Evolutionary conservation across 768 basidiomycete genomes (phyloP), one percentile per base, ranked within the genome.

Genomic region (Candolleomyces aberdarensis): DNA sequence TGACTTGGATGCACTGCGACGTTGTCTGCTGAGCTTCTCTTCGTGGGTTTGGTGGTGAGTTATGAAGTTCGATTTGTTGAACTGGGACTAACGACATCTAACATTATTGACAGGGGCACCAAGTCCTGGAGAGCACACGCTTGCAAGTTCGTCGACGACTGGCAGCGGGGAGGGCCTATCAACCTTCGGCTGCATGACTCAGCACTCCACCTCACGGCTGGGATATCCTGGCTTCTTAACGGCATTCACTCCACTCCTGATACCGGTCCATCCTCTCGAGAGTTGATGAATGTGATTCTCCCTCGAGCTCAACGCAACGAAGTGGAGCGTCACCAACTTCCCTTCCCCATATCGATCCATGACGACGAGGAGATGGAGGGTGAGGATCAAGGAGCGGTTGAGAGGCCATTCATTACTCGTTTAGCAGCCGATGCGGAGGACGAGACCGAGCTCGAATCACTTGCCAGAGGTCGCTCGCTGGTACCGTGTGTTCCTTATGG

Each of bases 161-260:
- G 58, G 58, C 58, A 63, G 49, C 5, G 19, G 19, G 57, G 46
- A 11, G 56, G 57, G 3, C 10, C 39, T 1, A 8, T 50, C 11
- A 7, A 19, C 5, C 39, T 59, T 22, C 60, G 57, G 3, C 39
- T 56, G 31, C 3, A 29, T 3, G 29, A 56, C 0, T n/a, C 47
- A 1, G 56, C 65, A 1, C 62, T 68, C 15, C 49, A 54, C 13
- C 52, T 68, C 5, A 65, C 66, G 0, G 67, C 64, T 3, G 66
- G 56, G 0, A 55, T 53, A 14, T 41, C 55, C 13, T 67, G 64
- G 64, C 58, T 67, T 6, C 13, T 61, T 0, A 67, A 67, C 49
- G 32, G 56, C 10, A 53, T 68, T 14, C 66, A 67, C 41, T 57
- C 64, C 6, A 60, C 64, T 0, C 64, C 64, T 15, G 66, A 69